Conservation (phyloP, 352 stramenopile species). For the Pythium guiyangense region DNA sequence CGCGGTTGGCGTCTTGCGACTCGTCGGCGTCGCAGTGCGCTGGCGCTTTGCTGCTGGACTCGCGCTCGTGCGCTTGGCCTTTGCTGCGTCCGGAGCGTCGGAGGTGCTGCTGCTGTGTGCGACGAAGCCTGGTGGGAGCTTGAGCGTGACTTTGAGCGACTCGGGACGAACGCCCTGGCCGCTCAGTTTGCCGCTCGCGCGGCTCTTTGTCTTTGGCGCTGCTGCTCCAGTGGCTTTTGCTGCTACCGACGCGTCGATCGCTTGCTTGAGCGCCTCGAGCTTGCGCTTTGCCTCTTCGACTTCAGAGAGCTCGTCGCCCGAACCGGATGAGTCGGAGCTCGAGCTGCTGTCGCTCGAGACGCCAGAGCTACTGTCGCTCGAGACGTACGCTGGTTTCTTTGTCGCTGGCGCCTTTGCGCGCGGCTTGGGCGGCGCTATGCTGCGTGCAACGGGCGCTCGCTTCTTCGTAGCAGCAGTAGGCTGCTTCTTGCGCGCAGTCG, state of each 20-base stretch:
- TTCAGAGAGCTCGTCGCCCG: constrained; percentile 33
- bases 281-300: constrained; percentile 14
- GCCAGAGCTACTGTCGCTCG: constrained; percentile 41
- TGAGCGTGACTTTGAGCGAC: constrained; percentile 54
- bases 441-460: constrained; percentile 9
- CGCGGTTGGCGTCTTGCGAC: constrained; percentile 4
- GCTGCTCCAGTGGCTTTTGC: constrained; percentile 13
- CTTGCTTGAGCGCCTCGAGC: constrained; percentile 14
- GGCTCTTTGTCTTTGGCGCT: constrained; percentile 18
- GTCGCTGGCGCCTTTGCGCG: constrained; percentile 24
- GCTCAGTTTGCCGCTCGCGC: constrained; percentile 8
- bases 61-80: constrained; percentile 40
- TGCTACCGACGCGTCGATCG: constrained; percentile 17
- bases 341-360: constrained; percentile 41
- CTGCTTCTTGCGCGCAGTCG: constrained; percentile 17
- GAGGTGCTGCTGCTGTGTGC: constrained; percentile 13
- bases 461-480: constrained; percentile 12
- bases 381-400: constrained; percentile 21
- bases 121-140: constrained; percentile 51
- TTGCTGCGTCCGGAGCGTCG: constrained; percentile 11
- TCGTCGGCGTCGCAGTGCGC: constrained; percentile 17
- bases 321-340: constrained; percentile 41
- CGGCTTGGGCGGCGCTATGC: constrained; percentile 3
- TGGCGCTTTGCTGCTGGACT: constrained; percentile 30
- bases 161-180: constrained; percentile 4